These are phyloP conservation scores for Boletus reticuloceps DNA, from an alignment of 768 basidiomycete species.

Conservation along the genomic window DNA sequence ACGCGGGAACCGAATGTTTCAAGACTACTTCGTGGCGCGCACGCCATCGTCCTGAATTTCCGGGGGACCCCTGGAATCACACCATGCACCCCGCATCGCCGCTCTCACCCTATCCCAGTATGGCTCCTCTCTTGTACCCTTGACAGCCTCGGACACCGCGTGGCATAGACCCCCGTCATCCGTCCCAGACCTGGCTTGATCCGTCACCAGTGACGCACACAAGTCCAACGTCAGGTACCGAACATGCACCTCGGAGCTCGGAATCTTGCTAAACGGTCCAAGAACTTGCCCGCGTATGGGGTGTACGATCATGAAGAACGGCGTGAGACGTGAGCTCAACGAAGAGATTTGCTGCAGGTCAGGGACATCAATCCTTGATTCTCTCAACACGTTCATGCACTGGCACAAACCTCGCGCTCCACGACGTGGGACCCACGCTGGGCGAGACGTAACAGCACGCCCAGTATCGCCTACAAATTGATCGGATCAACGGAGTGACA, in stretches of 20 bases:
- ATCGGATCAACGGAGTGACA: slow-evolving; percentile 3
- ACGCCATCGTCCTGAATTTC: not conserved
- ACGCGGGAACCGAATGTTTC: not conserved
- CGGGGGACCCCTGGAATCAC: slow-evolving; percentile 26
- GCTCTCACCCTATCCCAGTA: slow-evolving; percentile 35
- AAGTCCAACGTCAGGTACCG: slow-evolving; percentile 66
- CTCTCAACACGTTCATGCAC: not conserved
- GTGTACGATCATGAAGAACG: slow-evolving; percentile 80
- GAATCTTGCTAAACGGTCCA: slow-evolving; percentile 80
- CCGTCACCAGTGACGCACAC: slow-evolving; percentile 35
- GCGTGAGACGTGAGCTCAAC: slow-evolving; percentile 61
- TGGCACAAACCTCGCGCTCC: slow-evolving; percentile 41
- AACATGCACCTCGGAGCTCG: slow-evolving; percentile 35
- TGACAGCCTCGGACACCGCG: slow-evolving; percentile 28
- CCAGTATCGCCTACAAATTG: slow-evolving; percentile 48
- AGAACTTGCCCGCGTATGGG: slow-evolving; percentile 66
- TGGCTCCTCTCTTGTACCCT: slow-evolving; percentile 24
- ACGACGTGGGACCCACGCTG: slow-evolving; percentile 53
- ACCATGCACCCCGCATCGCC: slow-evolving; percentile 7
- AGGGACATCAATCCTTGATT: slow-evolving; percentile 12
- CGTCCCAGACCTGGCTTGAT: slow-evolving; percentile 10
- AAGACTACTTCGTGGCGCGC: not conserved
- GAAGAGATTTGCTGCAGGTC: slow-evolving; percentile 42
- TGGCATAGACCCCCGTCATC: slow-evolving; percentile 16
- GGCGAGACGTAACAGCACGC: slow-evolving; percentile 57